Evolutionary conservation across 257 asterid genomes (phyloP), one percentile per base, ranked within the genome.

Genomic region (Echium plantagineum): DNA sequence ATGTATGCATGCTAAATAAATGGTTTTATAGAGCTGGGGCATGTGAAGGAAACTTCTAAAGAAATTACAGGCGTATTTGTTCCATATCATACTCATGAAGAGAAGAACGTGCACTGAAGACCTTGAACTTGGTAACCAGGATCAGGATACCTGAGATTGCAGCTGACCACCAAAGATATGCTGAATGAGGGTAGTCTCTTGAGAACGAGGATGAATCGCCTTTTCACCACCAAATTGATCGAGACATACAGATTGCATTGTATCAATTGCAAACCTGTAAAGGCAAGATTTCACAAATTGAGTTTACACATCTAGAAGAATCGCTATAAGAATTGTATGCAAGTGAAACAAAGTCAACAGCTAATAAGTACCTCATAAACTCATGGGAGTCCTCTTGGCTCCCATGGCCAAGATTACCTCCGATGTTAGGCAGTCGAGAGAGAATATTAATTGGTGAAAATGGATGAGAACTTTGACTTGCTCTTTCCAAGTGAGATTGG

Each of bases 371-470:
- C 98, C 98, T 91, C 95, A 91, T 91, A 71, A 91, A 91, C 70
- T 91, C 98, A 67, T 91, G 98, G 15, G 98, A 95, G 75, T 91
- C 98, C 85, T 91, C 97, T 83, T 91, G 98, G 53, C 81, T 81
- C 73, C 97, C 97, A 64, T 83, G 83, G 46, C 94, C 98, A 63
- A 88, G 94, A 78, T 85, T 91, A 71, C 97, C 95, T 21, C 97
- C 97, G 61, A 91, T 78, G 74, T 84, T 80, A 32, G 94, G 95
- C 79, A 91, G 66, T 60, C 90, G 78, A 21, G 98, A 84, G 59
- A 91, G 97, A 22, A 91, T 88, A 74, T 91, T 91, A 59, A 88
- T 70, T 12, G 98, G 98, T 70, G 98, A 91, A 84, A 91, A 91
- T 65, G 98, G 94, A 28, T 66, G 74, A 57, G 38, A 59, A 73